These are phyloP conservation scores for Pleurotus giganteus DNA, from an alignment of 768 basidiomycete genomes.

Conservation along the genomic window DNA sequence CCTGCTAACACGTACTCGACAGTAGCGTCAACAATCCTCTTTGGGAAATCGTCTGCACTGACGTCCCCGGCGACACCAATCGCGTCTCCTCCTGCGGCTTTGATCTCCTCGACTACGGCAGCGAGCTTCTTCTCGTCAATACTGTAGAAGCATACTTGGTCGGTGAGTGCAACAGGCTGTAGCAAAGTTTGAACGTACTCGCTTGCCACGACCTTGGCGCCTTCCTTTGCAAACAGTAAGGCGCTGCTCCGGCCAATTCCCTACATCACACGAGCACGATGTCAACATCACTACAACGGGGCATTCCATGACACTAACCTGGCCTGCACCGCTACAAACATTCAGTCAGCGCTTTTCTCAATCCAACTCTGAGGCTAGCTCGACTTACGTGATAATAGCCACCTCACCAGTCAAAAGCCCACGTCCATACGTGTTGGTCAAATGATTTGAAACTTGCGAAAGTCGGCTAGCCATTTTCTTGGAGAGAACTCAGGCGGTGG, in stretches of 20 bases:
- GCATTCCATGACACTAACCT: too few relatives aligned
- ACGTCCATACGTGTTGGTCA: slow-evolving; percentile 49
- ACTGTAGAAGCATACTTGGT: slow-evolving; percentile 30
- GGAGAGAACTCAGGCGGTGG: neutral
- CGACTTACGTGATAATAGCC: slow-evolving; percentile 76
- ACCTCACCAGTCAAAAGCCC: slow-evolving; percentile 77
- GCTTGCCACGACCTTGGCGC: slow-evolving; percentile 83
- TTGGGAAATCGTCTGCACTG: slow-evolving; percentile 78
- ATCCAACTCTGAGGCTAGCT: neutral
- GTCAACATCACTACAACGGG: slow-evolving; percentile 11
- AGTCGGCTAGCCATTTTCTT: slow-evolving; percentile 53
- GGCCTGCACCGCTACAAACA: slow-evolving; percentile 59
- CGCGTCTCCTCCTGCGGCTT: slow-evolving; percentile 67
- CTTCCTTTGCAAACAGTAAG: slow-evolving; percentile 78
- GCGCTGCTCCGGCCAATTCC: slow-evolving; percentile 80
- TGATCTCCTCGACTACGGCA: slow-evolving; percentile 70
- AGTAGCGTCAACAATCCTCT: slow-evolving; percentile 73
- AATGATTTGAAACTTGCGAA: slow-evolving; percentile 68
- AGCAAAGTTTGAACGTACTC: slow-evolving; percentile 47
- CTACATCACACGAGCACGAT: slow-evolving; percentile 29
- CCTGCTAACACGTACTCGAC: slow-evolving; percentile 58
- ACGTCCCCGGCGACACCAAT: slow-evolving; percentile 80
- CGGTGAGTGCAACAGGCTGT: slow-evolving; percentile 7
- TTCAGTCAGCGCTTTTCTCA: slow-evolving; percentile 1
- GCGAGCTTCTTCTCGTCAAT: slow-evolving; percentile 72